Percentiles rank a stretch among this genome's conserved stretches.
Evolutionary conservation across 768 basidiomycete genomes (phyloP).

Genomic region (Sporobolomyces phaffii): DNA sequence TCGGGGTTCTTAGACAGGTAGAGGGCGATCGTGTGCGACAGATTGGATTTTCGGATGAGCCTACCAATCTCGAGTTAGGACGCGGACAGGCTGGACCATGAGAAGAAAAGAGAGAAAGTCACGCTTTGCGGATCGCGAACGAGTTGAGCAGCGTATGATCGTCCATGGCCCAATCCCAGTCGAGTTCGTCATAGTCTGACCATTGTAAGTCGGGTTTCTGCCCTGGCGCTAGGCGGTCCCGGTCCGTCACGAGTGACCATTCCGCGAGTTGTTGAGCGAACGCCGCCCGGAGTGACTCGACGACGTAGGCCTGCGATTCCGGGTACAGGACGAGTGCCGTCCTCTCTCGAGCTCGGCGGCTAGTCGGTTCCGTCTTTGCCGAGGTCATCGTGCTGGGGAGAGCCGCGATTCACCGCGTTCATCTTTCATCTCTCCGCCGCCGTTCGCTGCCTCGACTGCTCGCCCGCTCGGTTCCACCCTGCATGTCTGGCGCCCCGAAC

Average conservation of each 20-base stretch:
- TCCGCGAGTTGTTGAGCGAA: constrained; percentile 11
- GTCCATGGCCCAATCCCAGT: constrained; percentile 28
- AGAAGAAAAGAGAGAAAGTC: not conserved
- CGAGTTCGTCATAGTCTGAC: constrained; percentile 34
- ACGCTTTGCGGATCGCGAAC: constrained; percentile 34
- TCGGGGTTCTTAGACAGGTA: constrained; percentile 66
- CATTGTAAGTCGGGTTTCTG: constrained; percentile 19
- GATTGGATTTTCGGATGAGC: constrained; percentile 87
- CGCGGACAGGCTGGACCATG: no score
- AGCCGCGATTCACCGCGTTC: not conserved
- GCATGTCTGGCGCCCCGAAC: not conserved
- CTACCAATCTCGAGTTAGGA: not conserved
- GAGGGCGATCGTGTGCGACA: constrained; percentile 65
- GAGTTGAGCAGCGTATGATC: constrained; percentile 16
- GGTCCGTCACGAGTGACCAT: not conserved
- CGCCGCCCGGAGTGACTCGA: constrained; percentile 11
- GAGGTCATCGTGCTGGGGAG: not conserved
- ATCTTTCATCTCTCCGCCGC: not conserved
- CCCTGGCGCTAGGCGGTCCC: not conserved
- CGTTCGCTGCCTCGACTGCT: no score
- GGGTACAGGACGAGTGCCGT: constrained; percentile 25
- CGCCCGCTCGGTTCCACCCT: no score
- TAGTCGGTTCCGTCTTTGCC: not conserved
- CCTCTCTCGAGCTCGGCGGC: not conserved
- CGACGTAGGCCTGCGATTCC: constrained; percentile 12